Base-by-base conservation (phyloP, 2,329 filamentous ascomycete genomes). In the Aureobasidium zeae region DNA sequence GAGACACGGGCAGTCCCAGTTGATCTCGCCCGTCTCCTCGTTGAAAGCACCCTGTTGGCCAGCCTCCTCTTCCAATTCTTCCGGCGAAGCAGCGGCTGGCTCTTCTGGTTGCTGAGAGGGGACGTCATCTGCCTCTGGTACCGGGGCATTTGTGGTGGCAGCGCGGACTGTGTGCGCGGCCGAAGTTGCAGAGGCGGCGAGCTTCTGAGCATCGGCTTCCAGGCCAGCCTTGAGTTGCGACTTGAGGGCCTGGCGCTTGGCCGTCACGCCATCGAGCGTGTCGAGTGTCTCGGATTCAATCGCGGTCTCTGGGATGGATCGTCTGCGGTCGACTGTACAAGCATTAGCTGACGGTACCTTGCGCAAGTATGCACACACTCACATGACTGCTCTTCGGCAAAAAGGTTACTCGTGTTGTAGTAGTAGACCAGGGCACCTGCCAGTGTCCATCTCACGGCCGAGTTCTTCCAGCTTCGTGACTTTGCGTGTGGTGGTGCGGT, bases 1-100 rank as follows among this genome's bases (percentile, higher is more conserved):
- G 24, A 98, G 70, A 63, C 91, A 98, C 12, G 91, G 91, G 65
- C 91, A 98, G 63, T 96, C 91, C 91, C 91, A 98, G 73, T 98
- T 98, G 68, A 98, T 98, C 74, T 98, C 91, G 54, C 91, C 91
- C 8, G 91, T 98, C 70, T 96, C 91, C 2, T 88, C 87, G 65
- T 98, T 94, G 70, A 96, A 98, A 1, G 91, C 91, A 45, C 86
- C 91, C 65, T 96, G 80, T 60, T 89, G 80, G 49, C 70, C 76
- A 5, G 86, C 87, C 63, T 95, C 87, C 48, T 86, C 77, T 63
- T 94, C 83, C 11, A 91, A 67, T 13, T 69, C 74, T 52, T 71
- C 69, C 24, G 76, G 65, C 5, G 66, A 59, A 36, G 60, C 60
- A 20, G 53, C 31, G 7, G 49, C 62, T n/a, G n/a, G n/a, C n/a